Conservation (phyloP, 805 yeast species). For the Suhomyces xylopsoci region DNA sequence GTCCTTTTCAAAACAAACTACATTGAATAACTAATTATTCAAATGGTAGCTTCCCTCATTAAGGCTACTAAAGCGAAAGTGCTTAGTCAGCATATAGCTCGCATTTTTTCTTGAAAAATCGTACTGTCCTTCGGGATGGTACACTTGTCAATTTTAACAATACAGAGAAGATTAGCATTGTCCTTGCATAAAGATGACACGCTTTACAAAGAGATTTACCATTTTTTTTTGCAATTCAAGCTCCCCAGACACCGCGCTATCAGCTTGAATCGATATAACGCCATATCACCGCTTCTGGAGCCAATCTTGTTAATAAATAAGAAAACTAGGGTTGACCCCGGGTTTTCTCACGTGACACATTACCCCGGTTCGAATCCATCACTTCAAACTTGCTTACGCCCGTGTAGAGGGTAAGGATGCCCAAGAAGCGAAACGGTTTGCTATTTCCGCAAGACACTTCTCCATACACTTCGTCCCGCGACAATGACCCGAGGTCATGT, state of each 20-base stretch:
- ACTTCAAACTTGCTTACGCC: not conserved
- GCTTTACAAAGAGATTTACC: slow-evolving; percentile 99
- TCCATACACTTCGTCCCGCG: not conserved
- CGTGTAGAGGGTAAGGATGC: slow-evolving; percentile 1
- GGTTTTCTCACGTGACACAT: not conserved
- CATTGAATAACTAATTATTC: too few relatives aligned
- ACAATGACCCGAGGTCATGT: slow-evolving; percentile 4
- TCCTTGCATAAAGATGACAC: slow-evolving; percentile 99
- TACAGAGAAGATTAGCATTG: slow-evolving; percentile 99
- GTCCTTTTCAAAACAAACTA: too few relatives aligned
- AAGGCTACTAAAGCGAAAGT: too few relatives aligned
- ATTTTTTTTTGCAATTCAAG: slow-evolving; percentile 64
- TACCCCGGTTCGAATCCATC: not conserved
- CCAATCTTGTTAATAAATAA: too few relatives aligned
- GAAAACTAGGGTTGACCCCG: not conserved
- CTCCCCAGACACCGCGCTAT: not conserved
- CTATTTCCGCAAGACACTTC: slow-evolving; percentile 12
- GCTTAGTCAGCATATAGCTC: not conserved
- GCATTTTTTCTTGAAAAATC: slow-evolving; percentile 10
- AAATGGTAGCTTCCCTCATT: too few relatives aligned
- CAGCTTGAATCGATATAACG: not conserved
- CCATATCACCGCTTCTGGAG: too few relatives aligned
- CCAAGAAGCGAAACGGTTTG: slow-evolving; percentile 9
- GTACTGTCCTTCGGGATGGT: slow-evolving; percentile 45
- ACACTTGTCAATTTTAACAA: slow-evolving; percentile 99